Conservation (phyloP, 805 yeast species). For the Candida manassasensis region DNA sequence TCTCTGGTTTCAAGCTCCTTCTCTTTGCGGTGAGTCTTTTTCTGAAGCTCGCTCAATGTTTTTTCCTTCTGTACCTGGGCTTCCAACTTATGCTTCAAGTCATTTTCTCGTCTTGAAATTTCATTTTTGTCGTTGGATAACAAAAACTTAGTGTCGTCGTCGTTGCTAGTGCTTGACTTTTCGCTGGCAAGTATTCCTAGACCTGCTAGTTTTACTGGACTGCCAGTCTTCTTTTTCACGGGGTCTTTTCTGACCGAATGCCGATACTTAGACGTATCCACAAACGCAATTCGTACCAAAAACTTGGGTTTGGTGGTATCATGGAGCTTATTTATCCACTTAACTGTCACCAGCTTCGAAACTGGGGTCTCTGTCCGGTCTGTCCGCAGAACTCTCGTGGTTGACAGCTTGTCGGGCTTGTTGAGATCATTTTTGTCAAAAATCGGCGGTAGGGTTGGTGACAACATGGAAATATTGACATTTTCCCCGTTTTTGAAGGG, state of each 20-base stretch:
- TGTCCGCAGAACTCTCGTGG: neutral
- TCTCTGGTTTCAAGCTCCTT: slow-evolving; percentile 6
- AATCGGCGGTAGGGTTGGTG: slow-evolving; percentile 30
- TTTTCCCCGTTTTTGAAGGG: slow-evolving; percentile 18
- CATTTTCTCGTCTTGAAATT: slow-evolving; percentile 1
- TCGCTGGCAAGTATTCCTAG: slow-evolving; percentile 4
- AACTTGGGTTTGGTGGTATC: slow-evolving; percentile 17
- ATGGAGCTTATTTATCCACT: slow-evolving; percentile 27
- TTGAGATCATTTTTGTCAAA: slow-evolving; percentile 12
- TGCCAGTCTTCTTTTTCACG: slow-evolving; percentile 5
- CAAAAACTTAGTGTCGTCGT: neutral
- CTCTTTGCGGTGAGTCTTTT: slow-evolving; percentile 4
- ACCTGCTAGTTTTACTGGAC: slow-evolving; percentile 5
- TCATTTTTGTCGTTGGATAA: neutral
- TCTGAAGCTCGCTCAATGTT: slow-evolving; percentile 1
- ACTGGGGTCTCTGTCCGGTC: neutral
- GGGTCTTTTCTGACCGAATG: slow-evolving; percentile 6
- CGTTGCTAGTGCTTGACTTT: neutral
- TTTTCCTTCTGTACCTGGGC: neutral
- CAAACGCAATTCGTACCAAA: slow-evolving; percentile 16
- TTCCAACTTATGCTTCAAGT: slow-evolving; percentile 1
- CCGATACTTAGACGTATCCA: slow-evolving; percentile 15
- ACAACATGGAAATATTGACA: slow-evolving; percentile 26
- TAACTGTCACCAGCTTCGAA: slow-evolving; percentile 7
- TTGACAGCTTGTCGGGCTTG: slow-evolving; percentile 1